These are phyloP conservation scores for Carpinus fangiana DNA, from an alignment of 306 rosid species.

Conservation along the genomic window DNA sequence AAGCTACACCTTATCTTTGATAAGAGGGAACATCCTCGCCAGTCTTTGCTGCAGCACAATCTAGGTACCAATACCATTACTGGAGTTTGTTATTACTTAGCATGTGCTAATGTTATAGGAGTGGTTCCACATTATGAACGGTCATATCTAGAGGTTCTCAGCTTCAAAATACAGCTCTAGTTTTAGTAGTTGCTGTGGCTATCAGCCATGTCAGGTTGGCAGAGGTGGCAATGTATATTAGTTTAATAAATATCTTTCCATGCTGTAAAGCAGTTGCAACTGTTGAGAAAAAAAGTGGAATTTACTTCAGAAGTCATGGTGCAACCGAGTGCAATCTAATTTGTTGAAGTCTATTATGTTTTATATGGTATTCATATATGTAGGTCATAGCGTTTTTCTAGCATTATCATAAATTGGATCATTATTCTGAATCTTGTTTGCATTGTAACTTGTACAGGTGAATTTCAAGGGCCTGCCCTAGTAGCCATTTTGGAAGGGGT, in stretches of 20 bases:
- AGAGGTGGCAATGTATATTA: neutral
- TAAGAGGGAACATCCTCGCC: constrained; percentile 92
- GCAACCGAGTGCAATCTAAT: neutral
- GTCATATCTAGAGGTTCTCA: neutral
- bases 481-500: constrained; percentile 85
- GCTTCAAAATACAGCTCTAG: neutral
- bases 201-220: neutral
- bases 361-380: neutral
- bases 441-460: constrained; percentile 58
- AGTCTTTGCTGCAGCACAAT: constrained; percentile 93
- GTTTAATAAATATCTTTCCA: neutral
- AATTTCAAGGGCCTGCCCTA: constrained; percentile 95
- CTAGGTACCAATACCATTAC: constrained; percentile 51
- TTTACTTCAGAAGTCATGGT: constrained; percentile 1
- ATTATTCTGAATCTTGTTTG: constrained; percentile 21
- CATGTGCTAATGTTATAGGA: constrained; percentile 3
- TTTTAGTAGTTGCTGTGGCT: neutral
- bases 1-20: constrained; percentile 85
- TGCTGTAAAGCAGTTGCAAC: neutral
- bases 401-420: constrained; percentile 5
- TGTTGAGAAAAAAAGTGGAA: neutral
- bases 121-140: neutral
- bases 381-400: neutral
- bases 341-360: neutral
- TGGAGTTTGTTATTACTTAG: constrained; percentile 4